Base-by-base conservation (phyloP, 768 basidiomycete species). In the Lactarius indigo region DNA sequence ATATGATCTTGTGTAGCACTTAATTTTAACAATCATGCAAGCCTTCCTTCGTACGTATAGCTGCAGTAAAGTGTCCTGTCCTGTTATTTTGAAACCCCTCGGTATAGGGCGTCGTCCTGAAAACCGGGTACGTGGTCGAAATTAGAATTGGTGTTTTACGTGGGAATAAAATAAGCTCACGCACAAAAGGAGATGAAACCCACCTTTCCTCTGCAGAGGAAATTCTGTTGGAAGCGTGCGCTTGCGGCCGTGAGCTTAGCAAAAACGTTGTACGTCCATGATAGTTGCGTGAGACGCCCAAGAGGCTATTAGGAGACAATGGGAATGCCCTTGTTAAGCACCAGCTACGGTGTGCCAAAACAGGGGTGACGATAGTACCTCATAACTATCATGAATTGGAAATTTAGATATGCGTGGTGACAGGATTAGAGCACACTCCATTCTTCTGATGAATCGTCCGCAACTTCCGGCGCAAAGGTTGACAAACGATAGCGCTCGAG, bases 371-470 rank as follows among this genome's bases (percentile, higher is more conserved):
- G 20, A 23, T 23, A 47, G 44, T n/a, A 20, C 44, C 20, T 44
- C n/a, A 44, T n/a, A 47, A 10, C 44, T 15, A 26, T 26, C 12
- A 13, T 13, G 26, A 18, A 33, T 60, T 42, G 39, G 23, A 37
- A n/a, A 31, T 26, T 17, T 42, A 30, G 47, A 59, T 23, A 33
- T 41, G n/a, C 12, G 47, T 37, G 13, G 4, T 52, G 23, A n/a
- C n/a, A 10, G 15, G 58, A 18, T 20, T 17, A 39, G 13, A 23
- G 13, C 5, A 18, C 26, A 17, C n/a, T 28, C 35, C 12, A 37
- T 17, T 20, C 35, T 30, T 39, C 56, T 47, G 60, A 62, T 57
- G 47, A 50, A 66, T 33, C 13, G n/a, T 57, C 61, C 56, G 61
- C n/a, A 57, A 26, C 17, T 28, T 37, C 31, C 61, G 61, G 60